These are phyloP conservation scores for Arthrobotrys megalospora DNA, from an alignment of 2,329 filamentous ascomycete genomes.

Conservation along the genomic window DNA sequence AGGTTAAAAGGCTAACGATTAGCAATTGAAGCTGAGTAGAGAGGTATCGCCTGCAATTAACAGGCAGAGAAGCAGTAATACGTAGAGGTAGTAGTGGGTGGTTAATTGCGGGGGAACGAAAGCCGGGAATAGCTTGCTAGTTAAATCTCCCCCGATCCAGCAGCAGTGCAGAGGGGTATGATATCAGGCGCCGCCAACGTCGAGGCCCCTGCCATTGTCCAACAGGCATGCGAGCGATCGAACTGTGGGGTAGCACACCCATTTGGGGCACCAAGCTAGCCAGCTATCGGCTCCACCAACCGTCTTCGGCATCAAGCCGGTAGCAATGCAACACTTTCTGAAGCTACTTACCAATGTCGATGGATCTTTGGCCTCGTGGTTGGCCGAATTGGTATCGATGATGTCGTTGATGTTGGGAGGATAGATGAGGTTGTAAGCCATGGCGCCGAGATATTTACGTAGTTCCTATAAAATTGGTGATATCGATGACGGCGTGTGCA, in stretches of 20 bases:
- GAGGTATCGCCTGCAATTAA: slow-evolving; percentile 2
- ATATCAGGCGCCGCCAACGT: slow-evolving; percentile 20
- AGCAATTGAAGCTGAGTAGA: neutral
- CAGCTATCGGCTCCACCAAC: slow-evolving; percentile 31
- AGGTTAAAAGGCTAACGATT: neutral
- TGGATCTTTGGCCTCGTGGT: slow-evolving; percentile 32
- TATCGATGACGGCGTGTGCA: too few relatives aligned
- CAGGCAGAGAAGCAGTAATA: neutral
- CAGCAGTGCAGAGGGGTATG: slow-evolving; percentile 27
- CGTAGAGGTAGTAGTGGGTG: too few relatives aligned
- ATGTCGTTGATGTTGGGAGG: slow-evolving; percentile 29
- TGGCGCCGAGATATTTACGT: neutral
- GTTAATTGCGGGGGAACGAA: neutral
- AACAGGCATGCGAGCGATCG: slow-evolving; percentile 35
- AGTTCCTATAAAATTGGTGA: too few relatives aligned
- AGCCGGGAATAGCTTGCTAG: neutral
- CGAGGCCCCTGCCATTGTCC: slow-evolving; percentile 1
- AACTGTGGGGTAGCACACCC: slow-evolving; percentile 56
- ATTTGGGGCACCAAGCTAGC: slow-evolving; percentile 26
- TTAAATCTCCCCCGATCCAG: slow-evolving; percentile 31
- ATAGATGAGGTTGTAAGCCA: slow-evolving; percentile 14
- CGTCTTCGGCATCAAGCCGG: slow-evolving; percentile 38
- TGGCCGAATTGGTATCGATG: slow-evolving; percentile 38
- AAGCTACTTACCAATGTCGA: slow-evolving; percentile 37
- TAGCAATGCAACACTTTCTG: neutral